Evolutionary conservation across 176 grass and related monocot genomes (phyloP).

Genomic region (Aegilops longissima): DNA sequence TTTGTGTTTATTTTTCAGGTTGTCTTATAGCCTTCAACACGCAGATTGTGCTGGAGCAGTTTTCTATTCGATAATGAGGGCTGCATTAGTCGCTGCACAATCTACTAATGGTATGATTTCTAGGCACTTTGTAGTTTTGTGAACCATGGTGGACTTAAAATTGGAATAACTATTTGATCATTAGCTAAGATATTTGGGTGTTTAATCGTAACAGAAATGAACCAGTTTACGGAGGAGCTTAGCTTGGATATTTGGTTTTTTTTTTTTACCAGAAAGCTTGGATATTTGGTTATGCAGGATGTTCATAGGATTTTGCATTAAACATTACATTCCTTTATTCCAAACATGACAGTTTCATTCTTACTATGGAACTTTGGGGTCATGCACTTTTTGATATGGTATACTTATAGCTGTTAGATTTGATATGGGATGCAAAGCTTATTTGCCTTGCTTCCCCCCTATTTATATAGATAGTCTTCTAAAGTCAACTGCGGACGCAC

Average conservation of each 20-base stretch:
- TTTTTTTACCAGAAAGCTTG: background rate
- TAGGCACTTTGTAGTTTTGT: background rate
- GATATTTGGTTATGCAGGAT: background rate
- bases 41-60: slow-evolving; percentile 82
- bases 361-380: background rate
- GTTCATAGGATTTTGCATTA: slow-evolving; percentile 4
- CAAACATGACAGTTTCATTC: slow-evolving; percentile 2
- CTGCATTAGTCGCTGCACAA: slow-evolving; percentile 57
- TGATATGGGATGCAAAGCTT: background rate
- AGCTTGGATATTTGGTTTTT: background rate
- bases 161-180: background rate
- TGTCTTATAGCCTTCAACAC: slow-evolving; percentile 78
- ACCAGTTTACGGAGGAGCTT: background rate
- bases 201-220: background rate
- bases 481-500: slow-evolving; percentile 43
- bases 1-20: slow-evolving; percentile 52
- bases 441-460: background rate
- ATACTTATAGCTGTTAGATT: slow-evolving; percentile 21
- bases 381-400: background rate
- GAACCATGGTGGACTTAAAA: background rate
- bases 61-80: slow-evolving; percentile 73
- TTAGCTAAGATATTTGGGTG: background rate
- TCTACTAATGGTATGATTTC: slow-evolving; percentile 57
- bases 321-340: background rate
- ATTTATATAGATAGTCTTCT: slow-evolving; percentile 56